phyloP scores from a whole-genome alignment of 2,329 filamentous ascomycete species.

The Thielaviopsis euricoi region DNA sequence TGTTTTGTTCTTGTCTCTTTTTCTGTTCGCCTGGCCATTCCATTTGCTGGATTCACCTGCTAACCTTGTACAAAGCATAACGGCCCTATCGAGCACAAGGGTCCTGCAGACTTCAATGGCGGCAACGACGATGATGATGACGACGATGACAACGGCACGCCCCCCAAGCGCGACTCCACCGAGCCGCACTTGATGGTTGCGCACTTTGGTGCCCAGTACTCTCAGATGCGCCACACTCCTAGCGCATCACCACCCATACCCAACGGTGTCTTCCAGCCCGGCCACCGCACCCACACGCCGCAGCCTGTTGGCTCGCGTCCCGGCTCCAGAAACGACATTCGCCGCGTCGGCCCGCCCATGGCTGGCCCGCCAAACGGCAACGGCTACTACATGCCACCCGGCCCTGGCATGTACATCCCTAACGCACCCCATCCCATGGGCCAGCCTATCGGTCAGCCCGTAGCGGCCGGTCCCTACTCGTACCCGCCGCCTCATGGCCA shows the following conservation, averaged over 20 bases:
- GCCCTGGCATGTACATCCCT: constrained; percentile 18
- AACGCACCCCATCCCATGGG: constrained; percentile 2
- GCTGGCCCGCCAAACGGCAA: constrained; percentile 15
- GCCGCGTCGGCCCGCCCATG: constrained; percentile 18
- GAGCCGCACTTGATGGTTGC: constrained; percentile 49
- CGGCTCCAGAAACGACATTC: constrained; percentile 18
- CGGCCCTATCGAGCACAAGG: constrained; percentile 88
- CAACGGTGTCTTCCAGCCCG: constrained; percentile 43
- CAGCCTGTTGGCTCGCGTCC: constrained; percentile 15
- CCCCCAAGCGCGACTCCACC: constrained; percentile 47
- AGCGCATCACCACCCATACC: constrained; percentile 79
- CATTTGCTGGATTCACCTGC: constrained; percentile 8
- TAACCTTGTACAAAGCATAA: constrained; percentile 49
- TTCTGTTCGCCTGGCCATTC: constrained; percentile 4
- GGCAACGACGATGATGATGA: constrained; percentile 76
- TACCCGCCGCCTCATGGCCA: constrained; percentile 20
- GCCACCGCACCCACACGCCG: constrained; percentile 16
- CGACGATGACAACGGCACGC: constrained; percentile 58
- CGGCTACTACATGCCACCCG: constrained; percentile 12
- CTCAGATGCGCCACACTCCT: constrained; percentile 67
- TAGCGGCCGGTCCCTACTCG: constrained; percentile 14
- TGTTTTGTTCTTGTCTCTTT: constrained; percentile 22
- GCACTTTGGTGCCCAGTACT: constrained; percentile 57
- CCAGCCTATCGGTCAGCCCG: constrained; percentile 3
- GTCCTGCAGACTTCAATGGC: constrained; percentile 78